Base-by-base conservation (phyloP, 345 rosid species). In the Salix koriyanagi region DNA sequence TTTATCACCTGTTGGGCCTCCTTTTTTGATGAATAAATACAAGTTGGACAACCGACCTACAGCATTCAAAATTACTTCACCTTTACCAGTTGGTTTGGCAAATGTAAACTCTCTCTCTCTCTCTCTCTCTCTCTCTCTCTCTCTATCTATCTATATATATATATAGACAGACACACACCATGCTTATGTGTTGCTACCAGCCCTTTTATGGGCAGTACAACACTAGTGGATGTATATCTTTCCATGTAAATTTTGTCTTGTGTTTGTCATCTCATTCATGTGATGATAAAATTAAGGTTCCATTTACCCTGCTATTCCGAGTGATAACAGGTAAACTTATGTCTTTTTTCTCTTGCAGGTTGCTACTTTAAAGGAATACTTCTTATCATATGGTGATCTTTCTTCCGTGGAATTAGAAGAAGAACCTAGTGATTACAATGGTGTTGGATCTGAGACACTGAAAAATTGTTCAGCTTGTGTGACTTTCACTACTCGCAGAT, bases 11-110 rank as follows among this genome's bases (percentile, higher is more conserved):
- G 50, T 65, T 18, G 86, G 85, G 21, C 19, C 83, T 81, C 76
- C 91, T 54, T 78, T 72, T 81, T 32, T 65, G 72, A 70, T 71
- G 61, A 93, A 89, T 84, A 87, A 89, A 87, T 91, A 88, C 90
- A 93, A 90, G 80, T 77, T 93, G 82, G 99, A 95, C 83, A 90
- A 91, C 82, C 96, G 94, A 32, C 87, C 99, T 37, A 88, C 93
- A 42, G 70, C 92, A 67, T 90, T 95, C 82, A 90, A 80, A 83
- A 83, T 95, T 65, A 71, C 81, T 48, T 90, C 93, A 36, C 99
- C 99, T 58, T 83, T 95, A 78, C 99, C 99, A 4, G 56, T 83
- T 76, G 96, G 88, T 70, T 87, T 95, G 76, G 89, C 89, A 12
- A 87, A 89, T 88, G 99, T 96, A 86, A 79, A 84, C 80, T 76